Conservation (phyloP, 192 early-diverging fungal species). For the Umbelopsis ramanniana region DNA sequence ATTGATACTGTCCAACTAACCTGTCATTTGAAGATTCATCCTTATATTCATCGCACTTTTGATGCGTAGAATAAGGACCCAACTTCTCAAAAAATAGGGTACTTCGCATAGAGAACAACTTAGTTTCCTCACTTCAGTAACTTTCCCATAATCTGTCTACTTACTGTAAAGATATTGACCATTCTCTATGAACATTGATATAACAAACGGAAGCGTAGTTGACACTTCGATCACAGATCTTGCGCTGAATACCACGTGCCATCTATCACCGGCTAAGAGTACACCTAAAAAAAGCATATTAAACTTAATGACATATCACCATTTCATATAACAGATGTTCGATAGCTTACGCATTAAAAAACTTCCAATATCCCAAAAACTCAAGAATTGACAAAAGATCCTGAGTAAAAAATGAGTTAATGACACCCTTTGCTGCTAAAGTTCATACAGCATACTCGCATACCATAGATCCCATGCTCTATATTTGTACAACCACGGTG, state of each 20-base stretch:
- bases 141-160: neutral
- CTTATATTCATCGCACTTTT: conserved; percentile 60
- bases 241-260: conserved; percentile 49
- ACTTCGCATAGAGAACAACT: conserved; percentile 30
- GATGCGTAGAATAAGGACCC: conserved; percentile 58
- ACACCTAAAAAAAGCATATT: conserved; percentile 15
- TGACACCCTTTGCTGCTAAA: neutral
- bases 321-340: neutral
- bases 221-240: conserved; percentile 52
- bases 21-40: conserved; percentile 52
- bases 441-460: neutral
- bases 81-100: conserved; percentile 67
- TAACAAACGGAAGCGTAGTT: conserved; percentile 59
- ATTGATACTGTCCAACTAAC: conserved; percentile 24
- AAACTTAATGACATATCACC: neutral
- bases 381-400: conserved; percentile 28
- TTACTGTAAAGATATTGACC: conserved; percentile 53
- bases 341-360: conserved; percentile 37
- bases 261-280: conserved; percentile 25
- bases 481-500: conserved; percentile 57
- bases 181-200: conserved; percentile 44
- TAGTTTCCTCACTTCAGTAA: neutral
- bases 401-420: neutral
- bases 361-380: conserved; percentile 38
- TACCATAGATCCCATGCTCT: conserved; percentile 53